Evolutionary conservation across 169 alveolate species (phyloP).

Genomic region (Eimeria tenella): DNA sequence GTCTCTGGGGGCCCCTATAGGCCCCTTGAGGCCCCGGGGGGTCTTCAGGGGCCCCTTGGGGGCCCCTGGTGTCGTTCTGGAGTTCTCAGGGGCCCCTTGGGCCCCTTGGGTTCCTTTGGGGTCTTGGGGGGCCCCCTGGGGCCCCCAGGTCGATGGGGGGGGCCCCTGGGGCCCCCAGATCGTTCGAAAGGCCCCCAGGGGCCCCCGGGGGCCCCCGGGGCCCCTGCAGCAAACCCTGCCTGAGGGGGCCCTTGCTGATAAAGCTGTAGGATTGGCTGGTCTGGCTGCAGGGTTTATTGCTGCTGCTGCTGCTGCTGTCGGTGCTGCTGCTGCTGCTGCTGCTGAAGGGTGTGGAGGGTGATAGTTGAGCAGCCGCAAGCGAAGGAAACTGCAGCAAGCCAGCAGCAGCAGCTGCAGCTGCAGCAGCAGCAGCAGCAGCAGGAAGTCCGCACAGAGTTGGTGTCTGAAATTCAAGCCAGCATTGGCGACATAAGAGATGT

Average conservation of each 20-base stretch:
- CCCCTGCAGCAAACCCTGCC: background rate
- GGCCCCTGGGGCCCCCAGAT: background rate
- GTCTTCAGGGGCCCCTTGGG: no score
- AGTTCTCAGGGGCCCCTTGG: no score
- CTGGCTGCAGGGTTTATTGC: background rate
- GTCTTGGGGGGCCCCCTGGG: no score
- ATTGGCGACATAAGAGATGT: constrained; percentile 67
- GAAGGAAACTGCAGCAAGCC: background rate
- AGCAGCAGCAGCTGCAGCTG: constrained; percentile 22
- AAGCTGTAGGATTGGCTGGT: background rate
- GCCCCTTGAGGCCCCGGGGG: no score
- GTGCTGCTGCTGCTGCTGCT: background rate
- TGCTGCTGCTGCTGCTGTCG: background rate
- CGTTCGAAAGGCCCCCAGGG: background rate
- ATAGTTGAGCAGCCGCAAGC: background rate
- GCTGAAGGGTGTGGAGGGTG: constrained; percentile 9
- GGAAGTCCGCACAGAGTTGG: constrained; percentile 12
- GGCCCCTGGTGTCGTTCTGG: no score
- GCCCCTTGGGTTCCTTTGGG: no score
- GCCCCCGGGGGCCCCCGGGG: background rate
- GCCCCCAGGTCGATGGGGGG: no score
- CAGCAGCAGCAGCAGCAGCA: constrained; percentile 61
- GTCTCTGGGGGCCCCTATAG: no score
- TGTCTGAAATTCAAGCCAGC: constrained; percentile 57
- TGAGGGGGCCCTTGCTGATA: background rate